Evolutionary conservation across 1,139 yeast species (phyloP), one percentile per base, ranked within the genome.

Genomic region (Taphrina populina): DNA sequence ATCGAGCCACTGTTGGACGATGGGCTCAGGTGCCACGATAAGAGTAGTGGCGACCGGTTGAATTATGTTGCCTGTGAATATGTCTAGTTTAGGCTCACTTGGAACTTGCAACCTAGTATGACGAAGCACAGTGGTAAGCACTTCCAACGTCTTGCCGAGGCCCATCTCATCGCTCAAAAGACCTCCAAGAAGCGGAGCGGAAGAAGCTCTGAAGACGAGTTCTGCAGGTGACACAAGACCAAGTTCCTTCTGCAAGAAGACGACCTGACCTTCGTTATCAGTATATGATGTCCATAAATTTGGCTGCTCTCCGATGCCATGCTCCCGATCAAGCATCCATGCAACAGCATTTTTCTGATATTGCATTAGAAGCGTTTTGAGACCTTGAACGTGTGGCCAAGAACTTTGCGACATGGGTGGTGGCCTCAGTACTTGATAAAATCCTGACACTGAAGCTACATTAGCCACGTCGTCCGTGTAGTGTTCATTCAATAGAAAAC

Each of bases 131-230:
- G 88, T 70, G 0, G 95, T 75, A 1, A 88, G 74, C 5, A 88
- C 73, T 67, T 92, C 98, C 1, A 92, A 82, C 0, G 97, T 90
- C 66, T 92, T 92, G 0, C 98, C 98, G 3, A 92, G 75, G 0
- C 98, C 97, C 98, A 92, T 92, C 69, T 92, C 61, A 29, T 59
- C 61, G 10, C 54, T 56, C 20, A 59, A 51, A 17, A 59, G 30
- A n/a, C 61, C 61, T 2, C 61, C 61, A 7, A 34, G 54, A 2
- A 49, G n/a, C n/a, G 37, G 39, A 24, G 15, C n/a, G 8, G 10
- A n/a, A 19, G 7, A 17, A 17, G n/a, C 11, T 20, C 8, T n/a
- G 4, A 20, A n/a, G 10, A 21, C 29, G 6, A 29, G 30, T 11
- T 26, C 46, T 4, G 13, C 15, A 4, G 19, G 7, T 20, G 54